Evolutionary conservation across 2,329 filamentous ascomycete species (phyloP).

Genomic region (Pyrenochaeta sp.): DNA sequence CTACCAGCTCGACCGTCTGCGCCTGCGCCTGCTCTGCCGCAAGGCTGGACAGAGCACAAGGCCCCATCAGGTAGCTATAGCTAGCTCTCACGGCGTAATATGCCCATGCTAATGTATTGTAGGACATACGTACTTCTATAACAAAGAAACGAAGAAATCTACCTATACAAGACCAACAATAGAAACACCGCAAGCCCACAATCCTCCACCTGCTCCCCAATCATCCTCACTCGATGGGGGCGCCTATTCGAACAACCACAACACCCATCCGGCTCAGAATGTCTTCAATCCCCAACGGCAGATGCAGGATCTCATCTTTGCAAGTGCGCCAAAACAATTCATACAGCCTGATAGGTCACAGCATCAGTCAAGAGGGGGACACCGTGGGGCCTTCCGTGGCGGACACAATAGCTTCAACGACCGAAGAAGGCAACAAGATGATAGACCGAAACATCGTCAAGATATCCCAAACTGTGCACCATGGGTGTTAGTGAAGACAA

Average conservation of each 20-base stretch:
- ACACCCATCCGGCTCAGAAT: slow-evolving; percentile 58
- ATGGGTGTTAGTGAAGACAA: slow-evolving; percentile 94
- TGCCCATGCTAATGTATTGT: slow-evolving; percentile 18
- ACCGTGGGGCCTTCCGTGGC: slow-evolving; percentile 49
- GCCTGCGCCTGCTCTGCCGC: slow-evolving; percentile 67
- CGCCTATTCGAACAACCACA: slow-evolving; percentile 35
- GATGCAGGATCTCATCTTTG: slow-evolving; percentile 59
- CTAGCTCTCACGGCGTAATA: slow-evolving; percentile 25
- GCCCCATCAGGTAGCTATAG: slow-evolving; percentile 71
- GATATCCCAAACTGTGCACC: slow-evolving; percentile 82
- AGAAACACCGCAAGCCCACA: slow-evolving; percentile 12
- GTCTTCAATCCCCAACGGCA: slow-evolving; percentile 48
- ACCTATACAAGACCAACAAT: slow-evolving; percentile 78
- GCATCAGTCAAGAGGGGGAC: slow-evolving; percentile 44
- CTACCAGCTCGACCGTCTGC: slow-evolving; percentile 42
- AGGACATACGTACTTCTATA: slow-evolving; percentile 90
- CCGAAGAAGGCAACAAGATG: slow-evolving; percentile 73
- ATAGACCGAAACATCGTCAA: slow-evolving; percentile 82
- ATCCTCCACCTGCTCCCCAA: slow-evolving; percentile 9
- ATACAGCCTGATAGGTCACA: slow-evolving; percentile 20
- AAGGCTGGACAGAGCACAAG: slow-evolving; percentile 93
- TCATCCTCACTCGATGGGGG: slow-evolving; percentile 15
- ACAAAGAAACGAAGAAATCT: slow-evolving; percentile 81
- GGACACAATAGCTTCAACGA: slow-evolving; percentile 66
- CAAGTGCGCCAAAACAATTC: slow-evolving; percentile 31